Conservation (phyloP, 805 yeast genomes). For the Deakozyma indianensis region DNA sequence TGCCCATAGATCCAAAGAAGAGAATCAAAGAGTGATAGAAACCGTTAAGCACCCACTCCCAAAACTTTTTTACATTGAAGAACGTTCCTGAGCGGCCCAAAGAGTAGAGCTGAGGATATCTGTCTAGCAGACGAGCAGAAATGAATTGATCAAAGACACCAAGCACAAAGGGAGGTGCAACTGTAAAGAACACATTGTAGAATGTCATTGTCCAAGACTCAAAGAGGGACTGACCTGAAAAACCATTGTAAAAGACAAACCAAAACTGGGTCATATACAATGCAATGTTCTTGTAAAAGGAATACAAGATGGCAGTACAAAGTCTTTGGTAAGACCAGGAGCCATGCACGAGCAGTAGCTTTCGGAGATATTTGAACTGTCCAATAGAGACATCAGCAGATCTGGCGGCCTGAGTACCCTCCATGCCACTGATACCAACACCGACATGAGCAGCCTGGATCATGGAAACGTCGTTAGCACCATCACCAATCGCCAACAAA, state of each 20-base stretch:
- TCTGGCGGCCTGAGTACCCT: constrained; percentile 98
- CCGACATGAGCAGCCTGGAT: constrained; percentile 99
- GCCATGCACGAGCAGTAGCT: constrained; percentile 83
- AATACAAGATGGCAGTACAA: constrained; percentile 81
- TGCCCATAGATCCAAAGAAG: constrained; percentile 54
- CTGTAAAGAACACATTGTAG: constrained; percentile 89
- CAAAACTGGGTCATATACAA: constrained; percentile 97
- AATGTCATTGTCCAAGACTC: constrained; percentile 98
- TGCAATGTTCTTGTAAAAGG: constrained; percentile 91
- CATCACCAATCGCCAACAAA: constrained; percentile 91
- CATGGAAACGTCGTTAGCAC: constrained; percentile 98
- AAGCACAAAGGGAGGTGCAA: constrained; percentile 85
- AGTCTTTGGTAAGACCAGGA: constrained; percentile 96
- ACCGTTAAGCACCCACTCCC: constrained; percentile 97
- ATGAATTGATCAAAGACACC: constrained; percentile 97
- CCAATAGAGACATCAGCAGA: constrained; percentile 96
- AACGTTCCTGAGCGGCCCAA: constrained; percentile 81
- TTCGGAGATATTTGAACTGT: constrained; percentile 76
- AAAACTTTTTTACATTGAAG: constrained; percentile 80
- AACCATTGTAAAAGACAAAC: constrained; percentile 87
- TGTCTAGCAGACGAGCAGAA: constrained; percentile 72
- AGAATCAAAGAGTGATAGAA: constrained; percentile 85
- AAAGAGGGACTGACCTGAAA: constrained; percentile 87
- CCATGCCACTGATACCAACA: constrained; percentile 98
- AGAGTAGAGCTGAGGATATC: constrained; percentile 86